A percentile compares a stretch with the other conserved stretches of the same genome.
Conservation (phyloP, 2,329 filamentous ascomycete genomes). For the Fusarium annulatum region DNA sequence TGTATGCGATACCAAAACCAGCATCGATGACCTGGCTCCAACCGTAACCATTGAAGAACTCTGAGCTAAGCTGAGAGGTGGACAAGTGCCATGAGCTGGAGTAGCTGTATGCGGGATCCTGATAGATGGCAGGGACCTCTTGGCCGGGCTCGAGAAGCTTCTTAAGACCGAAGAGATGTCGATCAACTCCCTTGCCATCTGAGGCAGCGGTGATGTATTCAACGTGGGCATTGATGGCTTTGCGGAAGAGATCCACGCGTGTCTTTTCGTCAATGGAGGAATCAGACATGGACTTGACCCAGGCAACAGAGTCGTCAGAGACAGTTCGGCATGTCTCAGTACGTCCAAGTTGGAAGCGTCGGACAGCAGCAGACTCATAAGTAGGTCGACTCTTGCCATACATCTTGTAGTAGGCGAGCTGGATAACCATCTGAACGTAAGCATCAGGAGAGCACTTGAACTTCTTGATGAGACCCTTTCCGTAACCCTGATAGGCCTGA, state of each 20-base stretch:
- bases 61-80: conserved; percentile 88
- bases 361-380: conserved; percentile 94
- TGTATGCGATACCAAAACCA: conserved; percentile 97
- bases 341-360: conserved; percentile 94
- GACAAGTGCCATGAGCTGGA: conserved; percentile 90
- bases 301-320: conserved; percentile 89
- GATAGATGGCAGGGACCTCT: conserved; percentile 83
- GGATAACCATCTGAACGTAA: conserved; percentile 98
- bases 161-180: conserved; percentile 97
- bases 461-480: conserved; percentile 98
- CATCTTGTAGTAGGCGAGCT: conserved; percentile 98
- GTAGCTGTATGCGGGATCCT: conserved; percentile 88
- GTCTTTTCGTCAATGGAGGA: conserved; percentile 70
- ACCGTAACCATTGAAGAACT: conserved; percentile 99
- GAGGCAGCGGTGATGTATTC: conserved; percentile 92
- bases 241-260: conserved; percentile 80
- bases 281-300: conserved; percentile 89
- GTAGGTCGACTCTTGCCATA: conserved; percentile 97
- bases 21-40: conserved; percentile 98
- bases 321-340: conserved; percentile 96
- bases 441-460: conserved; percentile 98
- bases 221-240: conserved; percentile 82
- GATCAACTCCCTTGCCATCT: conserved; percentile 93
- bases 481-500: conserved; percentile 96
- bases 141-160: conserved; percentile 85